These are phyloP conservation scores for Xylariaceae sp. DNA, from an alignment of 2,329 filamentous ascomycete species.

Conservation along the genomic window DNA sequence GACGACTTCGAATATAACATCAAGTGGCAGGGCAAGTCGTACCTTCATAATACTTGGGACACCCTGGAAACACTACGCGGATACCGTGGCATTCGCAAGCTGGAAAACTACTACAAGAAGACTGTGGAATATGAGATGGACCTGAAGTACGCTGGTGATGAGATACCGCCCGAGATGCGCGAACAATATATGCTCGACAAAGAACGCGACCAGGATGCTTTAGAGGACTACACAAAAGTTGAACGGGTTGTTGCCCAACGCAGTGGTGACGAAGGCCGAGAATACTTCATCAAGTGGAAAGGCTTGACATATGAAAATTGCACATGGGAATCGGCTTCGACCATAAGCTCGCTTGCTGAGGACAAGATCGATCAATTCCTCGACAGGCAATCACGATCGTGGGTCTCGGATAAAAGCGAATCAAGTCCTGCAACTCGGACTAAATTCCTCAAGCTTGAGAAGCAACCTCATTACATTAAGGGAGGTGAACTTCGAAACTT, in stretches of 20 bases:
- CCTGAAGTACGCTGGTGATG: constrained; percentile 74
- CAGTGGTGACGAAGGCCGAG: constrained; percentile 78
- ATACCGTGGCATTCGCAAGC: constrained; percentile 83
- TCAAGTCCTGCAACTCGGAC: constrained; percentile 77
- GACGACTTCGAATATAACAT: constrained; percentile 91
- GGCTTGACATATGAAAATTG: constrained; percentile 90
- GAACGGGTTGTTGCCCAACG: constrained; percentile 89
- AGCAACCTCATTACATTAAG: constrained; percentile 85
- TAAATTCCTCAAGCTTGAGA: constrained; percentile 74
- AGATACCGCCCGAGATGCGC: constrained; percentile 81
- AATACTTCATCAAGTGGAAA: constrained; percentile 98
- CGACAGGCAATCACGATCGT: constrained; percentile 80
- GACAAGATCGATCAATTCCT: constrained; percentile 90
- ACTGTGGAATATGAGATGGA: constrained; percentile 80
- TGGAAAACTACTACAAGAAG: constrained; percentile 95
- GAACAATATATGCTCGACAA: constrained; percentile 96
- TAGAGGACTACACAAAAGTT: constrained; percentile 89
- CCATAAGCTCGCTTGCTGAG: constrained; percentile 81
- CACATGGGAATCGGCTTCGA: constrained; percentile 85
- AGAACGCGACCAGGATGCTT: constrained; percentile 86
- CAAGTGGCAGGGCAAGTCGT: constrained; percentile 96
- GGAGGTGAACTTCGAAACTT: constrained; percentile 89
- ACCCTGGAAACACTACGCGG: constrained; percentile 74
- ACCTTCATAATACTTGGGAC: constrained; percentile 97
- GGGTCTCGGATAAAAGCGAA: constrained; percentile 80